Percentiles rank a stretch among this genome's conserved stretches.
phyloP scores from a whole-genome alignment of 768 basidiomycete species.

The Suillus cothurnatus region DNA sequence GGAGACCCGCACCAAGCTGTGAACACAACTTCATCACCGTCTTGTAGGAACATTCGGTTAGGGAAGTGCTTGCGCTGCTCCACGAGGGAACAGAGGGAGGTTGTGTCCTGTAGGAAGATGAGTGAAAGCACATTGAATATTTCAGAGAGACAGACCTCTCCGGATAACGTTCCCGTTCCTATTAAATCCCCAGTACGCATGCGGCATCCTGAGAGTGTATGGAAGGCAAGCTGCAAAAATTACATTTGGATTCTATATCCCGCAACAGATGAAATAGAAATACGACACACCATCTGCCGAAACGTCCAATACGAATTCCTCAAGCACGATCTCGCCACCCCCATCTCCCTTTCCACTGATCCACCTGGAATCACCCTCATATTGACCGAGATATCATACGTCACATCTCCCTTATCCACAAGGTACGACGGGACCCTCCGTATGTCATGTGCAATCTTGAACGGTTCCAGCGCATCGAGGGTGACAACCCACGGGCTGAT shows the following conservation, averaged over 20 bases:
- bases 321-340: conserved; percentile 2
- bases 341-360: not conserved
- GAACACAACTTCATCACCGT: conserved; percentile 2
- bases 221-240: conserved; percentile 5
- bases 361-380: not conserved
- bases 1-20: not conserved
- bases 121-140: not conserved
- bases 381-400: conserved; percentile 6
- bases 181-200: conserved; percentile 11
- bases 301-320: conserved; percentile 11
- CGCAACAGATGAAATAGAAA: not conserved
- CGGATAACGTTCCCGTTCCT: conserved; percentile 9
- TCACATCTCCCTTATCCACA: not conserved
- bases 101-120: not conserved
- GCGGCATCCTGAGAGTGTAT: conserved; percentile 8
- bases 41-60: conserved; percentile 2
- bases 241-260: not conserved
- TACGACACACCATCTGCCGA: conserved; percentile 5
- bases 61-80: conserved; percentile 8
- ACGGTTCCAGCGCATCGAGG: conserved; percentile 10
- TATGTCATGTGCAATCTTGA: conserved; percentile 4
- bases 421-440: conserved; percentile 6
- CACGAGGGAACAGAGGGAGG: conserved; percentile 7
- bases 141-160: conserved; percentile 6
- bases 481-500: conserved; percentile 13